These are phyloP conservation scores for Krasilnikovozyma curviuscula DNA, from an alignment of 768 basidiomycete genomes.

Conservation along the genomic window DNA sequence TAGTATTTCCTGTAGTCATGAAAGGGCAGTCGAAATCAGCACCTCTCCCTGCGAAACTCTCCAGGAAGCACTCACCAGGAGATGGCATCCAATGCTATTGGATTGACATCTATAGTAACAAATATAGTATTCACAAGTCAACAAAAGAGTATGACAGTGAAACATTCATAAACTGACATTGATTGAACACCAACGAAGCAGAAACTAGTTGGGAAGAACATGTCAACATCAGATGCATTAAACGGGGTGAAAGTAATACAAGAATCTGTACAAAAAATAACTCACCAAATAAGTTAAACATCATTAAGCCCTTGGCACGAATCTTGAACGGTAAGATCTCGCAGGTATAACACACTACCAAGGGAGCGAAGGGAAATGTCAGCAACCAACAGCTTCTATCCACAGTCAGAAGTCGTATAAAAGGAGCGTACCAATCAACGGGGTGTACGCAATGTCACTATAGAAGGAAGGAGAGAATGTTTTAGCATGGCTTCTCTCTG, in stretches of 20 bases:
- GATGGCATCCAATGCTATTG: slow-evolving; percentile 45
- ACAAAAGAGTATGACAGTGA: no score
- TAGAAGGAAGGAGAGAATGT: no score
- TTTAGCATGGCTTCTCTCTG: no score
- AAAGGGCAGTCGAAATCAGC: no score
- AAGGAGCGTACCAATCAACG: no score
- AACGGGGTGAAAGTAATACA: background rate
- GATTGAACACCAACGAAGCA: slow-evolving; percentile 66
- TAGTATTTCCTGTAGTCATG: no score
- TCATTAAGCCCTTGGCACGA: slow-evolving; percentile 67
- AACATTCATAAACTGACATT: slow-evolving; percentile 28
- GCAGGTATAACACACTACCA: slow-evolving; percentile 68
- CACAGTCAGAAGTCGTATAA: no score
- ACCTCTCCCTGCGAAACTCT: no score
- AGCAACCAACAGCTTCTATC: no score
- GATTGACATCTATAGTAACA: slow-evolving; percentile 42
- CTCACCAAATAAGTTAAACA: slow-evolving; percentile 18
- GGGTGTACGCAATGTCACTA: slow-evolving; percentile 64
- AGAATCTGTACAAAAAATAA: background rate
- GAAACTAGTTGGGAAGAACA: slow-evolving; percentile 32
- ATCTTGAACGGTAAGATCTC: slow-evolving; percentile 69
- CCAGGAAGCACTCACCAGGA: no score
- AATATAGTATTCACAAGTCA: background rate
- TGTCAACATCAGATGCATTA: background rate
- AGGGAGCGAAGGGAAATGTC: no score